A percentile compares a stretch with the other conserved stretches of the same genome.
phyloP scores from a whole-genome alignment of 2,329 filamentous ascomycete species.

The Chaetomium strumarium region DNA sequence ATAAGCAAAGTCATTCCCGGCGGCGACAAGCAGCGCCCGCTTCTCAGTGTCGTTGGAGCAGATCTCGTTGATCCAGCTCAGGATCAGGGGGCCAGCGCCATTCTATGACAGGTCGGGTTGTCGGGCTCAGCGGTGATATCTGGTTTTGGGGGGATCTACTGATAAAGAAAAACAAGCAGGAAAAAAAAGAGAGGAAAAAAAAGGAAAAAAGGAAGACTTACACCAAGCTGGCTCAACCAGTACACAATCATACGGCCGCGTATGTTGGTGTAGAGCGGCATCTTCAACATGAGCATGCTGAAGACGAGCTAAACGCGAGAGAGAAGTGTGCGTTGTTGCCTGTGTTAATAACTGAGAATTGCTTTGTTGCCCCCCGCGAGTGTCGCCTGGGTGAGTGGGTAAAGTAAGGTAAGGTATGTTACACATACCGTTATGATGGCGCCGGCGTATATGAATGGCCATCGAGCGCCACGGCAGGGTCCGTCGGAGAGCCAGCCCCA shows the following conservation, averaged over 20 bases:
- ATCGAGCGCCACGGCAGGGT: background rate
- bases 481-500: background rate
- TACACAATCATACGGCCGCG: background rate
- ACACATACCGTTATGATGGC: background rate
- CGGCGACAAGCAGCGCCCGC: background rate
- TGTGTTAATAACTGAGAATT: too few relatives aligned
- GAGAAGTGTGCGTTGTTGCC: too few relatives aligned
- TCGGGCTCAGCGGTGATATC: too few relatives aligned
- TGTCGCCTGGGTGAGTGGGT: too few relatives aligned
- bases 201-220: background rate
- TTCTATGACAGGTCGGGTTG: too few relatives aligned
- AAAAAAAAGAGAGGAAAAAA: background rate
- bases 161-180: too few relatives aligned
- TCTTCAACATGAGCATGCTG: background rate
- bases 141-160: too few relatives aligned
- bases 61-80: conserved; percentile 6
- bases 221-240: background rate
- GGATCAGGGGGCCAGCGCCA: background rate
- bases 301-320: background rate
- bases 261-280: conserved; percentile 1
- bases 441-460: background rate
- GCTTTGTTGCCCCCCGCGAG: too few relatives aligned
- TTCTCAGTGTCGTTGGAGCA: conserved; percentile 3
- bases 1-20: background rate
- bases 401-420: too few relatives aligned